phyloP scores from a whole-genome alignment of 495 filamentous ascomycete genomes.

The Penicillium bialowiezense region DNA sequence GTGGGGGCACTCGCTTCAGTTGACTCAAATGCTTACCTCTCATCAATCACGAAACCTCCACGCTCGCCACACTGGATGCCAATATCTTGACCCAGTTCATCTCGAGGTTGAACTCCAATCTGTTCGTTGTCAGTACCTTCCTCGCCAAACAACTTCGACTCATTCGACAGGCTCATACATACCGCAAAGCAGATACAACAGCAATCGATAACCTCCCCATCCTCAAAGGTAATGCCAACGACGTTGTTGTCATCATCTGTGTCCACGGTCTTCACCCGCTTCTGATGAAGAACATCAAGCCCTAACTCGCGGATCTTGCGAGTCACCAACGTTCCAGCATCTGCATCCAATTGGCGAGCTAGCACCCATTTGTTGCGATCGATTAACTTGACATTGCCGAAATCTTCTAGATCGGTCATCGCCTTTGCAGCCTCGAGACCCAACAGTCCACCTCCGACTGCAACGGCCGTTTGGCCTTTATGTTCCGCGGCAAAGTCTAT shows the following conservation, averaged over 20 bases:
- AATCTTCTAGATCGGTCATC: constrained; percentile 84
- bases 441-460: constrained; percentile 88
- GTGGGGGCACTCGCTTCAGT: background rate
- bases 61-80: constrained; percentile 73
- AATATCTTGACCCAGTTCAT: constrained; percentile 69
- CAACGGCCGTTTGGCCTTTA: constrained; percentile 69
- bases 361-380: constrained; percentile 91
- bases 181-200: constrained; percentile 86
- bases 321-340: constrained; percentile 81
- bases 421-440: constrained; percentile 94
- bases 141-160: background rate
- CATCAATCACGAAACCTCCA: constrained; percentile 75
- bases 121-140: constrained; percentile 5
- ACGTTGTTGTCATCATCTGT: constrained; percentile 65
- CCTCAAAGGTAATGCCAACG: constrained; percentile 76
- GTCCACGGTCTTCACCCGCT: constrained; percentile 71
- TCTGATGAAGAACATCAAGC: constrained; percentile 78
- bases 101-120: constrained; percentile 83
- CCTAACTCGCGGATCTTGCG: constrained; percentile 81
- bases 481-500: constrained; percentile 67
- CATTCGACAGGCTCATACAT: constrained; percentile 27
- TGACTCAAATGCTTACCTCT: constrained; percentile 36
- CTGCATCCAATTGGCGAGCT: constrained; percentile 78
- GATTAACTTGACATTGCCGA: constrained; percentile 74
- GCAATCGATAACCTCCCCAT: constrained; percentile 79